phyloP scores from a whole-genome alignment of 108 stramenopile genomes.

The Nitzschia sp. region DNA sequence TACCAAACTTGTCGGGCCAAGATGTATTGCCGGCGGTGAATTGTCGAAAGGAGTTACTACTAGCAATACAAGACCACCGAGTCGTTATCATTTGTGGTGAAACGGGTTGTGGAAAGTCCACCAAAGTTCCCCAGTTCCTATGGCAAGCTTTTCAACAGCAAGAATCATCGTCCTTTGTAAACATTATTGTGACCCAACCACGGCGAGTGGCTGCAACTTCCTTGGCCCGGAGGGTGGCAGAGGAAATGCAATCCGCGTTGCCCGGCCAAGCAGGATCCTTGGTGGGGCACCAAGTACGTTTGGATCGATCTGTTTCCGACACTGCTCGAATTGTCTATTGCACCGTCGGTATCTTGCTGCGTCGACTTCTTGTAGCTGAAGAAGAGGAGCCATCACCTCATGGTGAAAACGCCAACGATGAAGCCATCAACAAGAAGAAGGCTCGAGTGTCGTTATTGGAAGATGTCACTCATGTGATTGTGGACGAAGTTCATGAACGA shows the following conservation, averaged over 20 bases:
- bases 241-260: constrained; percentile 62
- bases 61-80: constrained; percentile 36
- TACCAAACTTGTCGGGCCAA: neutral
- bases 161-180: constrained; percentile 46
- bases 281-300: constrained; percentile 93
- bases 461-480: constrained; percentile 83
- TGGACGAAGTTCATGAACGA: constrained; percentile 97
- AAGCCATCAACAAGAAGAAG: too few species aligned
- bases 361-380: constrained; percentile 77
- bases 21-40: neutral
- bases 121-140: constrained; percentile 79
- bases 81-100: constrained; percentile 69
- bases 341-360: constrained; percentile 93
- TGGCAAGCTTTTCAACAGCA: constrained; percentile 66
- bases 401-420: neutral
- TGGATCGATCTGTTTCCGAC: constrained; percentile 59
- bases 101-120: constrained; percentile 76
- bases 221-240: constrained; percentile 70
- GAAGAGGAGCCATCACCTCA: neutral
- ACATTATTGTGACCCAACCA: constrained; percentile 82
- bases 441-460: neutral
- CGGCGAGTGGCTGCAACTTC: constrained; percentile 71
- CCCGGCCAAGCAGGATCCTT: constrained; percentile 51
- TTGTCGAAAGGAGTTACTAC: constrained; percentile 34
- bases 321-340: constrained; percentile 90